Percentiles rank a stretch among this genome's conserved stretches.
Evolutionary conservation across 257 asterid genomes (phyloP).

Genomic region (Capsicum chinense): DNA sequence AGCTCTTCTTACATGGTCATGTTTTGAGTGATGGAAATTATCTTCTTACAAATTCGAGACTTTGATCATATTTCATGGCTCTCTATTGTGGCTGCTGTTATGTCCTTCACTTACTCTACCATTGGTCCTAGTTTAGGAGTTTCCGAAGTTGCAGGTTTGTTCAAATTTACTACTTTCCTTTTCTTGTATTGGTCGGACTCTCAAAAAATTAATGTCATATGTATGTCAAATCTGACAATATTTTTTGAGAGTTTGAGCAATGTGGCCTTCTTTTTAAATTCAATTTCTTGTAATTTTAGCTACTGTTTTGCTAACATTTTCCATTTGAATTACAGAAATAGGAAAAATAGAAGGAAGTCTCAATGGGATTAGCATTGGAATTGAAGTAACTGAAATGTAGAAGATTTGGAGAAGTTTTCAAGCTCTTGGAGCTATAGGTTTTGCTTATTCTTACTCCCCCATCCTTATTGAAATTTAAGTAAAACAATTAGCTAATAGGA

Average conservation of each 20-base stretch:
- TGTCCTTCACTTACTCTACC: slow-evolving; percentile 76
- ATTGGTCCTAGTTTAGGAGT: slow-evolving; percentile 71
- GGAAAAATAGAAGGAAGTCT: slow-evolving; percentile 39
- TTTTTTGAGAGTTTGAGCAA: background rate
- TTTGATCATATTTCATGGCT: slow-evolving; percentile 80
- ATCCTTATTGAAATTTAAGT: slow-evolving; percentile 45
- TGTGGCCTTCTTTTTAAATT: background rate
- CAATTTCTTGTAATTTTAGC: background rate
- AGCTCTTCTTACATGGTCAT: slow-evolving; percentile 70
- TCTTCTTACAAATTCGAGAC: slow-evolving; percentile 73
- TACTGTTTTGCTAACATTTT: background rate
- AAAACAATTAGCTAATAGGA: background rate
- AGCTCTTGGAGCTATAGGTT: slow-evolving; percentile 46
- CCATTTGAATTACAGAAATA: slow-evolving; percentile 28
- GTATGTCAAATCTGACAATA: background rate
- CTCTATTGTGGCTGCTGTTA: slow-evolving; percentile 70
- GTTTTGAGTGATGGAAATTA: slow-evolving; percentile 58
- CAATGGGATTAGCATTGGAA: slow-evolving; percentile 40
- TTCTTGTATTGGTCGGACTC: background rate
- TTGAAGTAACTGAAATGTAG: slow-evolving; percentile 30
- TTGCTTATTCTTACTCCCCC: slow-evolving; percentile 45
- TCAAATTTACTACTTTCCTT: background rate
- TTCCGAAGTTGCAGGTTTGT: slow-evolving; percentile 58
- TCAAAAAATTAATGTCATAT: background rate
- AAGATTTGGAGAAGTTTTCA: slow-evolving; percentile 44